A percentile compares a stretch with the other conserved stretches of the same genome.
These are phyloP conservation scores for Hyaloscypha finlandica DNA, from an alignment of 495 filamentous ascomycete species.

Conservation along the genomic window DNA sequence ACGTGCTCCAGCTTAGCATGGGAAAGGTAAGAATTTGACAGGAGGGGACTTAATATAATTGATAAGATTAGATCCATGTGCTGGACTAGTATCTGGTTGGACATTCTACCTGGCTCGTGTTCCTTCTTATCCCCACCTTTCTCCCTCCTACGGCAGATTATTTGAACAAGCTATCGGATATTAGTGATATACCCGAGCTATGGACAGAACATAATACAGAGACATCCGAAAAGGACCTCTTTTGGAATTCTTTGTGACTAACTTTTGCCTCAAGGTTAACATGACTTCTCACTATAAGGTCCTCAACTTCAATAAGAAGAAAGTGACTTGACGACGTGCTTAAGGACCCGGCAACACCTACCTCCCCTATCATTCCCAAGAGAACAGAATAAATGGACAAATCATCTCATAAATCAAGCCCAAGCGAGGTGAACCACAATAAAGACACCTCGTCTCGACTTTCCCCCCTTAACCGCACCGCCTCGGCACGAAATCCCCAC, in stretches of 20 bases:
- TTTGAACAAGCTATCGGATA: no score
- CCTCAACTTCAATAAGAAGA: not conserved
- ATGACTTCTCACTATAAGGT: not conserved
- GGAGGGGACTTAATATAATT: constrained; percentile 2
- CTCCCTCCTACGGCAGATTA: no score
- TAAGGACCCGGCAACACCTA: not conserved
- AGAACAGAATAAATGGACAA: not conserved
- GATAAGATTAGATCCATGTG: constrained; percentile 9
- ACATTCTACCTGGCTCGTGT: no score
- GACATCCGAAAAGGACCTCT: not conserved
- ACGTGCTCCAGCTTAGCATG: no score
- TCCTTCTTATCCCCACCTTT: no score
- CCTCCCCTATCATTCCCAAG: not conserved
- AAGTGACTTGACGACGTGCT: not conserved
- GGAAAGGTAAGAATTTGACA: no score
- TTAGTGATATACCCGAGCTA: not conserved
- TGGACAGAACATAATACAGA: not conserved
- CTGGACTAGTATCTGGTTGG: not conserved
- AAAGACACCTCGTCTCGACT: not conserved
- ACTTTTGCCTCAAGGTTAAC: not conserved
- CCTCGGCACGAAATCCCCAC: not conserved
- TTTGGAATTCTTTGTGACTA: not conserved
- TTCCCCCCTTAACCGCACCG: not conserved
- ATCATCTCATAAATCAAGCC: not conserved
- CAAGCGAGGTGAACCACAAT: not conserved